These are phyloP conservation scores for Saccharomycopsis sp. DNA, from an alignment of 805 yeast species.

Conservation along the genomic window DNA sequence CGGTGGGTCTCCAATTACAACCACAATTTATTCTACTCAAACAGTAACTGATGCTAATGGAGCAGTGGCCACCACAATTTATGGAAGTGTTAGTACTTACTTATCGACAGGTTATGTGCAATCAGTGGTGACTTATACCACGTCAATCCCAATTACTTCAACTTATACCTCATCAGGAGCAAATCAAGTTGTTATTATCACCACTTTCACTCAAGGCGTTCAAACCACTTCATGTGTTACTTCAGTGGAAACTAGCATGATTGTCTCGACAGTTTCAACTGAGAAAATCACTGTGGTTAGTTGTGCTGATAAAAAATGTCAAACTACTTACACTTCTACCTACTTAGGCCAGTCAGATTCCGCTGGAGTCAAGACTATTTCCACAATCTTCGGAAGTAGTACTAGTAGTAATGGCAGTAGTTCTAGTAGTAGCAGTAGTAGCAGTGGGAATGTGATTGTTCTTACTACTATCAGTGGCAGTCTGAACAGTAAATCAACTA, in stretches of 20 bases:
- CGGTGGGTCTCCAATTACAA: constrained; percentile 1
- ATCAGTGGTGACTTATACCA: constrained; percentile 19
- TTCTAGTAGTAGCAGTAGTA: neutral
- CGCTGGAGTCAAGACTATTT: constrained; percentile 8
- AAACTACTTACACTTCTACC: constrained; percentile 18
- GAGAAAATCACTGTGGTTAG: constrained; percentile 20
- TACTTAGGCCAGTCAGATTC: neutral
- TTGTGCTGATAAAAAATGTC: constrained; percentile 21
- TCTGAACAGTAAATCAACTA: constrained; percentile 2
- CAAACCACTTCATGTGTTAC: constrained; percentile 22
- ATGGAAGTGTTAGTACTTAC: constrained; percentile 18
- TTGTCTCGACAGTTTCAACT: constrained; percentile 22
- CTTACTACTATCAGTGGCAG: neutral
- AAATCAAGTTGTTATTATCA: constrained; percentile 20
- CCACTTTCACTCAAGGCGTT: constrained; percentile 19
- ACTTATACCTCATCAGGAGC: constrained; percentile 21
- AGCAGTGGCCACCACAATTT: constrained; percentile 11
- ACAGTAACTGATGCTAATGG: constrained; percentile 19
- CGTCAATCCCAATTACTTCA: constrained; percentile 21
- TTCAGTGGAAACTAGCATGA: constrained; percentile 19
- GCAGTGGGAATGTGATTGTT: neutral
- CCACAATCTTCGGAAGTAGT: neutral
- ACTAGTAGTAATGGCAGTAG: neutral
- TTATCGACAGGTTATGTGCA: constrained; percentile 20
- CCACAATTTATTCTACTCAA: constrained; percentile 18